Conservation (phyloP, 202 grass and related monocot genomes). For the Brachypodium distachyon region DNA sequence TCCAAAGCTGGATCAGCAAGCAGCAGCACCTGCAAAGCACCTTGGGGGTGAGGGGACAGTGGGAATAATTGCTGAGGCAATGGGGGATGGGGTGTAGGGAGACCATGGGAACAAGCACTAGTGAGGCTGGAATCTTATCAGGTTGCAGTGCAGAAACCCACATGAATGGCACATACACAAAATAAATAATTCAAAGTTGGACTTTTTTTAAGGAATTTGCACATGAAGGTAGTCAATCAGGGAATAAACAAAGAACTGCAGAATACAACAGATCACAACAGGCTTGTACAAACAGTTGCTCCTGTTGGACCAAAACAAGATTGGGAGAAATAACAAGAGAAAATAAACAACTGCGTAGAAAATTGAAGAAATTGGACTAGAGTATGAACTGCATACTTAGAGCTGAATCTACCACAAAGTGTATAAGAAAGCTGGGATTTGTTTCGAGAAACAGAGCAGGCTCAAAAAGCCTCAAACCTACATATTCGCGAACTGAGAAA, state of each 20-base stretch:
- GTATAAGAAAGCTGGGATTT: not conserved
- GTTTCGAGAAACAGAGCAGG: not conserved
- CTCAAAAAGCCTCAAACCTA: not conserved
- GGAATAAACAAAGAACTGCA: constrained; percentile 17
- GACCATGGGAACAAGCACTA: constrained; percentile 61
- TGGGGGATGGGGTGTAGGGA: constrained; percentile 55
- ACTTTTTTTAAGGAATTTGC: constrained; percentile 26
- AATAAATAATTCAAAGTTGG: not conserved
- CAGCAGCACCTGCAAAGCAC: constrained; percentile 37
- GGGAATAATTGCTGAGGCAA: constrained; percentile 67
- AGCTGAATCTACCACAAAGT: not conserved
- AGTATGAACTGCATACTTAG: not conserved
- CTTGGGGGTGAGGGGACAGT: constrained; percentile 59
- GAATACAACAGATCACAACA: not conserved
- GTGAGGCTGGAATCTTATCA: constrained; percentile 64
- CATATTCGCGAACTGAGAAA: not conserved
- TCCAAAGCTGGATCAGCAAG: constrained; percentile 21
- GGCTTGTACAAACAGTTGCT: not conserved
- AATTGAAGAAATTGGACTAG: not conserved
- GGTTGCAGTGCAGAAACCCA: constrained; percentile 16
- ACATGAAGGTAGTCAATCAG: constrained; percentile 32
- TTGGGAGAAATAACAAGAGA: not conserved
- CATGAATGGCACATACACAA: not conserved
- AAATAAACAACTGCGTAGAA: not conserved
- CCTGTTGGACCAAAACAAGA: constrained; percentile 3